A percentile compares a stretch with the other conserved stretches of the same genome.
phyloP scores from a whole-genome alignment of 1,284 basidiomycete species.

The Lentinula novae-zelandiae region DNA sequence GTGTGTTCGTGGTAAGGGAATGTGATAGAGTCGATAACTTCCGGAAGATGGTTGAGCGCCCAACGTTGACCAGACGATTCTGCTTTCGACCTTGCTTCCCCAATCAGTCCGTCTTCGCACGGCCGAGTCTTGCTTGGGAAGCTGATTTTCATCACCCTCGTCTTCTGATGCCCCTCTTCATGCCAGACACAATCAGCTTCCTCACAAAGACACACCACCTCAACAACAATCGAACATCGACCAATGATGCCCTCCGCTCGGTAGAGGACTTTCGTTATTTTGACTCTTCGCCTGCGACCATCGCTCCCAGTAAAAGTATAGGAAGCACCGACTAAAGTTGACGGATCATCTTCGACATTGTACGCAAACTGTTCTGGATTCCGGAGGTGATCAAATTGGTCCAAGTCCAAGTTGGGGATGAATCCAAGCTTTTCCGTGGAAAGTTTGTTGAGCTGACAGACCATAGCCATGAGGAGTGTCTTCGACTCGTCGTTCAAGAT shows the following conservation, averaged over 20 bases:
- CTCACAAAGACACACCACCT: neutral
- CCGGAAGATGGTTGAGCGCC: conserved; percentile 10
- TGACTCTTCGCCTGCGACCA: neutral
- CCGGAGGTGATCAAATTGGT: neutral
- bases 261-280: neutral
- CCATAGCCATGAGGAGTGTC: neutral
- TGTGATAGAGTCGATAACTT: neutral
- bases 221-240: neutral
- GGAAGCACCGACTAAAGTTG: neutral
- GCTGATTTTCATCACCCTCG: conserved; percentile 8
- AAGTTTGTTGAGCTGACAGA: neutral
- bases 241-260: neutral
- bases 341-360: neutral
- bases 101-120: neutral
- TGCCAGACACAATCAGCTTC: neutral
- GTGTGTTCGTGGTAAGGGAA: neutral
- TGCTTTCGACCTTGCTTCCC: neutral
- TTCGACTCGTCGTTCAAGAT: neutral
- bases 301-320: neutral
- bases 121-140: neutral
- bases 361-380: neutral
- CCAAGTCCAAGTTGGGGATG: neutral
- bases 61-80: neutral
- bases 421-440: neutral
- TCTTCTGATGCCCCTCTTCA: neutral